Evolutionary conservation across 1,139 yeast species (phyloP).

Genomic region (Taiozyma sp.): DNA sequence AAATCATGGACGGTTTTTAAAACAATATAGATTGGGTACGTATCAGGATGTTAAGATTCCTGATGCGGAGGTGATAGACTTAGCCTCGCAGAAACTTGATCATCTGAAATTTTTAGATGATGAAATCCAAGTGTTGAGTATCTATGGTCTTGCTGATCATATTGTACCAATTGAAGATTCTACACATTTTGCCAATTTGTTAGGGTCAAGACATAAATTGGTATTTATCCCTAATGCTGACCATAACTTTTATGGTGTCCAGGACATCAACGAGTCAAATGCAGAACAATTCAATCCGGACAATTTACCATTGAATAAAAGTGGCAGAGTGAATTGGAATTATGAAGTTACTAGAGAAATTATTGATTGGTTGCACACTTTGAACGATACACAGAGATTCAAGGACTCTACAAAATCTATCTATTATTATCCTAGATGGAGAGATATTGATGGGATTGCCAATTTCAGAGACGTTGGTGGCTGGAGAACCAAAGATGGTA

Average conservation of each 20-base stretch:
- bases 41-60: slow-evolving; percentile 37
- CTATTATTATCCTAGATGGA: slow-evolving; percentile 47
- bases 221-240: slow-evolving; percentile 63
- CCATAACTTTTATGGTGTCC: slow-evolving; percentile 67
- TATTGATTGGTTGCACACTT: slow-evolving; percentile 44
- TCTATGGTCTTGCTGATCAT: slow-evolving; percentile 66
- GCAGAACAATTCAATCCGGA: slow-evolving; percentile 32
- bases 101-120: slow-evolving; percentile 37
- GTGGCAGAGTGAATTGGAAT: slow-evolving; percentile 52
- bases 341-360: slow-evolving; percentile 48
- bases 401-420: slow-evolving; percentile 33
- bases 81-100: slow-evolving; percentile 46
- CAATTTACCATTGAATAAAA: slow-evolving; percentile 38
- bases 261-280: slow-evolving; percentile 28
- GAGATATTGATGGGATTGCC: slow-evolving; percentile 55
- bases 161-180: slow-evolving; percentile 64
- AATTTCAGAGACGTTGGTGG: slow-evolving; percentile 86
- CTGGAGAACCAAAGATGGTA: slow-evolving; percentile 39
- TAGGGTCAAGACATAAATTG: slow-evolving; percentile 53
- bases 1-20: slow-evolving; percentile 33
- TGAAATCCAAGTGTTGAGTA: slow-evolving; percentile 51
- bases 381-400: slow-evolving; percentile 48
- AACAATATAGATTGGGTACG: slow-evolving; percentile 48
- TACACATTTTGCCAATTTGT: slow-evolving; percentile 48
- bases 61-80: slow-evolving; percentile 45